A percentile compares a stretch with the other conserved stretches of the same genome.
These are phyloP conservation scores for Cyberlindnera subsufficiens DNA, from an alignment of 805 yeast genomes.

Conservation along the genomic window DNA sequence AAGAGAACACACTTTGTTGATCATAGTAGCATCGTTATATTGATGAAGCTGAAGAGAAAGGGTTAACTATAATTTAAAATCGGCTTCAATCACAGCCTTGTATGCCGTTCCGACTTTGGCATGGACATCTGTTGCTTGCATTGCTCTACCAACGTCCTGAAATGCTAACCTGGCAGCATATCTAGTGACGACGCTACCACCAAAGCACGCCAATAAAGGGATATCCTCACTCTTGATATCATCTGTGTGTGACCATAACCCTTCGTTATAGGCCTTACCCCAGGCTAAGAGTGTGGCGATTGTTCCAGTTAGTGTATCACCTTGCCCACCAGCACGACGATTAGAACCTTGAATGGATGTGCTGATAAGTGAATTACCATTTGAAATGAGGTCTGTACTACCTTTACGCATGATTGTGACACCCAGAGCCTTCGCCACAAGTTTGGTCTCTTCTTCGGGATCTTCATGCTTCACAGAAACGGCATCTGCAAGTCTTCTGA, in stretches of 20 bases:
- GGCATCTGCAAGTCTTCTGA: conserved; percentile 56
- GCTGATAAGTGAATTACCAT: conserved; percentile 36
- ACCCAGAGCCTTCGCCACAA: conserved; percentile 45
- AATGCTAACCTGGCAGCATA: conserved; percentile 62
- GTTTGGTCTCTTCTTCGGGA: conserved; percentile 22
- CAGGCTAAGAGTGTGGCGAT: conserved; percentile 80
- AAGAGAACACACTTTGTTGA: not conserved
- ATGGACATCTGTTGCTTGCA: conserved; percentile 83
- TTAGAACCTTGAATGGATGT: conserved; percentile 55
- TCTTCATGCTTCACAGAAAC: conserved; percentile 27
- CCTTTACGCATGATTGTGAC: conserved; percentile 77
- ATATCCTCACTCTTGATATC: conserved; percentile 26
- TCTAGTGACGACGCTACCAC: conserved; percentile 66
- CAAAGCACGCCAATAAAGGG: conserved; percentile 55
- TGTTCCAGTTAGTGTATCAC: conserved; percentile 85
- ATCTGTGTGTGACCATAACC: conserved; percentile 49
- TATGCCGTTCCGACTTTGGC: conserved; percentile 61
- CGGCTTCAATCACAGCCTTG: conserved; percentile 11
- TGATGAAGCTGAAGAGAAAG: not conserved
- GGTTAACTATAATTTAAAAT: conserved; percentile 1
- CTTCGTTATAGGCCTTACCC: conserved; percentile 57
- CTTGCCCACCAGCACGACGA: conserved; percentile 94
- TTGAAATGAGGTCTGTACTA: conserved; percentile 52
- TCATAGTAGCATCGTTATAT: not conserved
- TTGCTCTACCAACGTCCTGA: conserved; percentile 58